phyloP scores from a whole-genome alignment of 371 early-diverging fungal species.

The Zancudomyces culisetae region DNA sequence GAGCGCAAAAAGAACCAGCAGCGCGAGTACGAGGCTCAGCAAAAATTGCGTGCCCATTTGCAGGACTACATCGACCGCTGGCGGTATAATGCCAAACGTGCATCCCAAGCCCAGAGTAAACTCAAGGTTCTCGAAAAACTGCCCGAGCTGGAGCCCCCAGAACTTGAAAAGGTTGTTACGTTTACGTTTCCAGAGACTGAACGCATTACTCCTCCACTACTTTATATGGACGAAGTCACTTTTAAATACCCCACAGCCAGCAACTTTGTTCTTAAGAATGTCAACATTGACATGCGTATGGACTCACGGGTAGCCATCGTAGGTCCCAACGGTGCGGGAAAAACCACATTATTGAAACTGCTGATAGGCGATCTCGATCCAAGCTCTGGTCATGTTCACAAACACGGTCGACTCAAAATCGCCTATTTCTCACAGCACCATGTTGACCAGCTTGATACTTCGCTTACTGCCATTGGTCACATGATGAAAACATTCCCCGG shows the following conservation, averaged over 20 bases:
- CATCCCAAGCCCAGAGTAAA: slow-evolving; percentile 94
- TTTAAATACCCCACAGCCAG: slow-evolving; percentile 67
- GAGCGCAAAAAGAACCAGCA: slow-evolving; percentile 77
- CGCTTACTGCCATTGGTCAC: slow-evolving; percentile 65
- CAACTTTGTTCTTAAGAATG: slow-evolving; percentile 44
- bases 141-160: slow-evolving; percentile 75
- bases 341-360: slow-evolving; percentile 61
- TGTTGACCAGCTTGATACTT: slow-evolving; percentile 85
- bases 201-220: slow-evolving; percentile 62
- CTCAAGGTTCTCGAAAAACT: slow-evolving; percentile 96
- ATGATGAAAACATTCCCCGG: slow-evolving; percentile 77
- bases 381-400: slow-evolving; percentile 51
- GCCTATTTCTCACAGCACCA: slow-evolving; percentile 97
- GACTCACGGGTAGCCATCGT: slow-evolving; percentile 92
- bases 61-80: slow-evolving; percentile 97
- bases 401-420: slow-evolving; percentile 84
- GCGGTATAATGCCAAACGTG: slow-evolving; percentile 96
- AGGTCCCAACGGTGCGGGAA: slow-evolving; percentile 72
- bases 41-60: slow-evolving; percentile 79
- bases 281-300: slow-evolving; percentile 85
- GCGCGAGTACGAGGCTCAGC: slow-evolving; percentile 86
- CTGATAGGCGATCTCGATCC: slow-evolving; percentile 70
- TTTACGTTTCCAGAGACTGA: slow-evolving; percentile 89
- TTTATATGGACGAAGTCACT: slow-evolving; percentile 77
- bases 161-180: slow-evolving; percentile 59